Evolutionary conservation across 768 basidiomycete genomes (phyloP), one percentile per base, ranked within the genome.

Genomic region (Trametes cubensis): DNA sequence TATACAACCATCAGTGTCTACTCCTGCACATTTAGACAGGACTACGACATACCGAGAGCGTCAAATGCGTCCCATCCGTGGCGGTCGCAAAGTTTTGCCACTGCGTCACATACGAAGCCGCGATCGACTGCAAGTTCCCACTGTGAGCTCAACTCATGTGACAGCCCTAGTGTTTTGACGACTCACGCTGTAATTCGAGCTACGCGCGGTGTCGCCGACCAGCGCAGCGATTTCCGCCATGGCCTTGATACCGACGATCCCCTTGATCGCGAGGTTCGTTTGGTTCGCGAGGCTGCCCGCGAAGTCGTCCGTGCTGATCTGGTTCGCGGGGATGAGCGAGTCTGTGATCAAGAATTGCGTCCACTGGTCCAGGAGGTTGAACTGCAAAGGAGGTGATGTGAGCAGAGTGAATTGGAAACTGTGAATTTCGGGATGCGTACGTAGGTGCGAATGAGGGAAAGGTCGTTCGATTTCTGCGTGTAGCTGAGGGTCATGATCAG

Each of bases 401-500:
- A 44, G 17, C 20, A 44, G 20, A 25, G 23, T 25, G 28, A 23
- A 45, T 42, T 41, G 25, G 7, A 28, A n/a, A 21, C 21, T 39
- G 25, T 23, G 47, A 6, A 21, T 17, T 30, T 49, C 50, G 18
- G 44, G 40, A 20, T 7, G 67, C 79, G 50, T 46, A 80, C 79
- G 62, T 82, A 84, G 66, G 72, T 70, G n/a, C 55, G 67, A 50
- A 89, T 68, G 50, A 85, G 80, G 1, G 83, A 81, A n/a, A 56
- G 70, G 65, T 87, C 85, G 15, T 76, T 75, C 0, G 83, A 78
- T 64, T 76, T 79, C 61, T 83, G 84, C 2, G 81, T 81, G 66
- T 88, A 85, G 64, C 82, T 83, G 55, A 87, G 75, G 1, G 85
- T 78, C 87, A 88, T 87, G 71, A 88, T 87, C 6, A 89, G 75